Conservation (phyloP, 31 red algal species). For the Asparagopsis taxiformis region DNA sequence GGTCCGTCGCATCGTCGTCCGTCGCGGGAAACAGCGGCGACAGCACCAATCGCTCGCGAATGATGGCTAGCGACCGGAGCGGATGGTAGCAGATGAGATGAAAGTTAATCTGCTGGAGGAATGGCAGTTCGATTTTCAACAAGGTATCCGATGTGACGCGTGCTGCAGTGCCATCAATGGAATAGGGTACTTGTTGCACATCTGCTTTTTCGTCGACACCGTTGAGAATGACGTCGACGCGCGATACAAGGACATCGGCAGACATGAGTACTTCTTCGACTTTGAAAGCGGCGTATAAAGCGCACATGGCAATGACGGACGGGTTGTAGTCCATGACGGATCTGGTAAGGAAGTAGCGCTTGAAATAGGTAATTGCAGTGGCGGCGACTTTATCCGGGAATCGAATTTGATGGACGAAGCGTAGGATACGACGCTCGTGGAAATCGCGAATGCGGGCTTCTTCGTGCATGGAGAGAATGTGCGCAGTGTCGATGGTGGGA, state of each 20-base stretch:
- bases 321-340: conserved; percentile 74
- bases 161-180: not conserved
- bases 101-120: conserved; percentile 59
- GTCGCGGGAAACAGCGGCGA: not conserved
- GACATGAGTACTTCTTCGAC: conserved; percentile 62
- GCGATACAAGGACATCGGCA: conserved; percentile 35
- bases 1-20: not conserved
- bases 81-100: conserved; percentile 78
- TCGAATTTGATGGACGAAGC: conserved; percentile 23
- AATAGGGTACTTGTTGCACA: not conserved
- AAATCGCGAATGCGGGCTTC: conserved; percentile 46
- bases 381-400: conserved; percentile 58
- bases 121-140: conserved; percentile 54
- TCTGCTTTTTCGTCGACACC: not conserved
- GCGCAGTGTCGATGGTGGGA: too few species aligned
- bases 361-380: conserved; percentile 76
- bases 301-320: conserved; percentile 32
- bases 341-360: conserved; percentile 60
- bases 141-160: conserved; percentile 22
- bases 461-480: too few species aligned
- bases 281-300: conserved; percentile 62
- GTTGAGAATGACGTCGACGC: conserved; percentile 29
- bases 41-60: conserved; percentile 24
- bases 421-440: conserved; percentile 65
- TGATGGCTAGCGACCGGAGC: conserved; percentile 41